These are phyloP conservation scores for Ophiocordyceps camponoti-saundersi DNA, from an alignment of 2,329 filamentous ascomycete species.

Conservation along the genomic window DNA sequence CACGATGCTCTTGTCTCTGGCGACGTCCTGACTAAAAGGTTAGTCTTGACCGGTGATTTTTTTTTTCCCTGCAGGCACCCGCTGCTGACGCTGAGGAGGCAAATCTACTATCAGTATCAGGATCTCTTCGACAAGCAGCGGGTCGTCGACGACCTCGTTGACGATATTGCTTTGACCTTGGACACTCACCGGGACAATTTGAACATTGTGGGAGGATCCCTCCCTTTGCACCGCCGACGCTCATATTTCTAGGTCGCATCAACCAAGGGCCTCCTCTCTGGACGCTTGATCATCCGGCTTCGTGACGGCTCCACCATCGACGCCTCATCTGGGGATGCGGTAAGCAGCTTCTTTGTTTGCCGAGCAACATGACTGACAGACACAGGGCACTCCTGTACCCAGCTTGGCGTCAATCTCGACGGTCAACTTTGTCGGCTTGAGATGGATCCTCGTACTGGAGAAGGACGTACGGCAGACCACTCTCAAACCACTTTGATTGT, in stretches of 20 bases:
- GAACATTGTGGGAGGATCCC: conserved; percentile 42
- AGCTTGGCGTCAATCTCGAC: conserved; percentile 26
- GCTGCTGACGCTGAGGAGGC: conserved; percentile 26
- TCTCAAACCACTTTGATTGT: neutral
- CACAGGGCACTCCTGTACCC: conserved; percentile 45
- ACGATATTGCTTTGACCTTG: conserved; percentile 58
- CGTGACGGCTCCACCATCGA: conserved; percentile 23
- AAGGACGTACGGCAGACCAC: conserved; percentile 43
- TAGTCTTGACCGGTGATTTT: neutral
- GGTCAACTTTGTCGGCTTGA: conserved; percentile 29
- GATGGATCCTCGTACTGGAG: conserved; percentile 60
- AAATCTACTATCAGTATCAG: conserved; percentile 65
- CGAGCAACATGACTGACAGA: conserved; percentile 3
- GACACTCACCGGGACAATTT: conserved; percentile 44
- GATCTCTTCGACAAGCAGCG: conserved; percentile 53
- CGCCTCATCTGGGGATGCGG: conserved; percentile 12
- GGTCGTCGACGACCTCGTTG: conserved; percentile 54
- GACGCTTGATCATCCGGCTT: conserved; percentile 31
- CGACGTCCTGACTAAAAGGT: conserved; percentile 45
- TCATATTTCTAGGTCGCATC: conserved; percentile 41
- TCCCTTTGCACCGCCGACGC: neutral
- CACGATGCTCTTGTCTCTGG: conserved; percentile 41
- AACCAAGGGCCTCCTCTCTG: conserved; percentile 54
- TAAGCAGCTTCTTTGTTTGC: conserved; percentile 4
- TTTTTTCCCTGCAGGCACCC: neutral